Evolutionary conservation across 2,329 filamentous ascomycete genomes (phyloP).

Genomic region (Aspergillus glaucus): DNA sequence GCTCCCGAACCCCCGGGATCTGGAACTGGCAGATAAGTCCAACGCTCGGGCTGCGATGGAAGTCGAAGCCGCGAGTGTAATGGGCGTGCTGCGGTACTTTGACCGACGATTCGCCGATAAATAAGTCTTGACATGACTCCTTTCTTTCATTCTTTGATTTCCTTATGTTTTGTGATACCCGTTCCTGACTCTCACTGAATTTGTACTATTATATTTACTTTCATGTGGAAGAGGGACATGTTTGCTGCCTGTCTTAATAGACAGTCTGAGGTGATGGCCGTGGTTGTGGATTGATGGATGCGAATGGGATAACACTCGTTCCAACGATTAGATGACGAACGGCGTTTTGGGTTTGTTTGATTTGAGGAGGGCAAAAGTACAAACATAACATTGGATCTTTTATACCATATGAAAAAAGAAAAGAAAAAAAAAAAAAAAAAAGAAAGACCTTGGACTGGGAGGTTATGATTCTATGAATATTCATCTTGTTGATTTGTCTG

Average conservation of each 20-base stretch:
- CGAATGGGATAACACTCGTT: background rate
- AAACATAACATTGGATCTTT: too few relatives aligned
- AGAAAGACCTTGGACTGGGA: too few relatives aligned
- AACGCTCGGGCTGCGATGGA: conserved; percentile 55
- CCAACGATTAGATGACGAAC: background rate
- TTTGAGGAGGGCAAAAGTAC: too few relatives aligned
- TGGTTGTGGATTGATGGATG: background rate
- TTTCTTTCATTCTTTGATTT: conserved; percentile 1
- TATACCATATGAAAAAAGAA: background rate
- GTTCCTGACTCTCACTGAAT: conserved; percentile 19
- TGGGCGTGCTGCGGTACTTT: conserved; percentile 78
- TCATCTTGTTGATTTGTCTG: too few relatives aligned
- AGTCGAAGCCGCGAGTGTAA: conserved; percentile 76
- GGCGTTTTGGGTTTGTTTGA: background rate
- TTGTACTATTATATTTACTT: conserved; percentile 15
- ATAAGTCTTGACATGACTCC: conserved; percentile 11
- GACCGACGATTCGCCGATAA: conserved; percentile 60
- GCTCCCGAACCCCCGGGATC: conserved; percentile 35
- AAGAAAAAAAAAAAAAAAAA: background rate
- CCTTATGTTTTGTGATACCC: conserved; percentile 18
- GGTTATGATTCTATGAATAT: too few relatives aligned
- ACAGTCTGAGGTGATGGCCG: background rate
- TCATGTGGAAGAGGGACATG: background rate
- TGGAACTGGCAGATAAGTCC: conserved; percentile 22
- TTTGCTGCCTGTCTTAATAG: background rate